phyloP scores from a whole-genome alignment of 2,329 filamentous ascomycete species.

The Aspergillus sp. region DNA sequence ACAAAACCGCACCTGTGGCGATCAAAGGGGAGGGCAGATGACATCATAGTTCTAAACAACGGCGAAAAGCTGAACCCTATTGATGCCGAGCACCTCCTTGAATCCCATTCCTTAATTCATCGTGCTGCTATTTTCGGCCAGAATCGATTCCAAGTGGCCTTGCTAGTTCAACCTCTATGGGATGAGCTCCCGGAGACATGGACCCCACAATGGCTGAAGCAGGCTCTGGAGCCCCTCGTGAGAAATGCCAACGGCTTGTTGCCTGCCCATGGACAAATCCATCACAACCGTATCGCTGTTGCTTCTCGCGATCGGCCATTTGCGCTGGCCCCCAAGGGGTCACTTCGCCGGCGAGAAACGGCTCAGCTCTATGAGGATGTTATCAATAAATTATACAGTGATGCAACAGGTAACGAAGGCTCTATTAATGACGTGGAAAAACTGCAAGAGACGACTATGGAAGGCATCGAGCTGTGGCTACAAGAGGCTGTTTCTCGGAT shows the following conservation, averaged over 20 bases:
- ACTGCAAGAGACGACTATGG: not conserved
- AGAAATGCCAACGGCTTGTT: slow-evolving; percentile 44
- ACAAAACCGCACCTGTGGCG: slow-evolving; percentile 21
- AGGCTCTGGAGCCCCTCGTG: slow-evolving; percentile 26
- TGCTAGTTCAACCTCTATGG: slow-evolving; percentile 40
- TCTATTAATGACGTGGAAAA: not conserved
- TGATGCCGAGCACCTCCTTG: slow-evolving; percentile 37
- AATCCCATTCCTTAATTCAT: slow-evolving; percentile 31
- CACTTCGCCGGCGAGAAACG: slow-evolving; percentile 9
- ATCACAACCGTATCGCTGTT: slow-evolving; percentile 44
- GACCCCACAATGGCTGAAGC: slow-evolving; percentile 45
- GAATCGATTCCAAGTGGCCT: slow-evolving; percentile 33
- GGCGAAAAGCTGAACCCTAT: slow-evolving; percentile 48
- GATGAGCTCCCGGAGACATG: slow-evolving; percentile 10
- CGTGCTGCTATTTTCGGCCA: slow-evolving; percentile 37
- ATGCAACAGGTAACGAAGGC: no score
- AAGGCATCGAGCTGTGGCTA: not conserved
- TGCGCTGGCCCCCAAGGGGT: slow-evolving; percentile 47
- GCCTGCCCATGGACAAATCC: slow-evolving; percentile 45
- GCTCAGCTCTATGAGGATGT: slow-evolving; percentile 14
- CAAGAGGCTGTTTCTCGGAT: not conserved
- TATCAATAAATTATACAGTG: slow-evolving; percentile 11
- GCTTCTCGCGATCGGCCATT: slow-evolving; percentile 46
- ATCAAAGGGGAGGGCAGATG: slow-evolving; percentile 39
- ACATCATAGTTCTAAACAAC: slow-evolving; percentile 30